Conservation (phyloP, 2,329 filamentous ascomycete species). For the Davidsoniella australis region DNA sequence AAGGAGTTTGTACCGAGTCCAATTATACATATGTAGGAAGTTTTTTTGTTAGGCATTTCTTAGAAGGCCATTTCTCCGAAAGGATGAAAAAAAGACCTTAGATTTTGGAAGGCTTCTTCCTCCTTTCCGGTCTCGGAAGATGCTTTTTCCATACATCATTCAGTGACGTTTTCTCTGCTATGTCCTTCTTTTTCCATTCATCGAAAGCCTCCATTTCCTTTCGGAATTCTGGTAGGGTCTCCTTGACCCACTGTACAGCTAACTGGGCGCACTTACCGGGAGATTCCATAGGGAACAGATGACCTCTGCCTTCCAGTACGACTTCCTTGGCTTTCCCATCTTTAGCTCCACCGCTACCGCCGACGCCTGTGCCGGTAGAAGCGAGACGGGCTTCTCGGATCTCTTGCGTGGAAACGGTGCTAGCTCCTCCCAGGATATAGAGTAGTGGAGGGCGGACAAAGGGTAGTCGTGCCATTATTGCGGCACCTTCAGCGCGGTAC, state of each 20-base stretch:
- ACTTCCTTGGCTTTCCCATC: conserved; percentile 51
- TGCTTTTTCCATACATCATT: conserved; percentile 17
- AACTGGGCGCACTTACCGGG: conserved; percentile 47
- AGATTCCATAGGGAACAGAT: conserved; percentile 72
- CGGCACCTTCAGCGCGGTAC: conserved; percentile 48
- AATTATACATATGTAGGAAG: no score
- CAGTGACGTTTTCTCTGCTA: conserved; percentile 37
- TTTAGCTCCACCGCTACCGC: conserved; percentile 48
- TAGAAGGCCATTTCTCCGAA: no score
- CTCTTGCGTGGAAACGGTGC: conserved; percentile 34
- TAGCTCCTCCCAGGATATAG: conserved; percentile 50
- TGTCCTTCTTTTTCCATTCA: conserved; percentile 33
- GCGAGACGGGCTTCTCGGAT: conserved; percentile 41
- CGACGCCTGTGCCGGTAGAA: conserved; percentile 45
- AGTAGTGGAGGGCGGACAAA: conserved; percentile 46
- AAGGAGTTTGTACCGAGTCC: no score
- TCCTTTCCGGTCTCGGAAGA: conserved; percentile 5
- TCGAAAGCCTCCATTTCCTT: conserved; percentile 38
- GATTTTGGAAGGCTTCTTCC: conserved; percentile 2
- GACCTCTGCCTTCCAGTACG: conserved; percentile 48
- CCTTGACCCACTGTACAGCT: conserved; percentile 37
- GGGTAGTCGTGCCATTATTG: conserved; percentile 39
- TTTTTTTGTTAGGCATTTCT: no score
- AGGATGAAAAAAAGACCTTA: not conserved
- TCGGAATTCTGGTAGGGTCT: conserved; percentile 40